These are phyloP conservation scores for Graphiopsis chlorocephala DNA, from an alignment of 2,329 filamentous ascomycete species.

Conservation along the genomic window DNA sequence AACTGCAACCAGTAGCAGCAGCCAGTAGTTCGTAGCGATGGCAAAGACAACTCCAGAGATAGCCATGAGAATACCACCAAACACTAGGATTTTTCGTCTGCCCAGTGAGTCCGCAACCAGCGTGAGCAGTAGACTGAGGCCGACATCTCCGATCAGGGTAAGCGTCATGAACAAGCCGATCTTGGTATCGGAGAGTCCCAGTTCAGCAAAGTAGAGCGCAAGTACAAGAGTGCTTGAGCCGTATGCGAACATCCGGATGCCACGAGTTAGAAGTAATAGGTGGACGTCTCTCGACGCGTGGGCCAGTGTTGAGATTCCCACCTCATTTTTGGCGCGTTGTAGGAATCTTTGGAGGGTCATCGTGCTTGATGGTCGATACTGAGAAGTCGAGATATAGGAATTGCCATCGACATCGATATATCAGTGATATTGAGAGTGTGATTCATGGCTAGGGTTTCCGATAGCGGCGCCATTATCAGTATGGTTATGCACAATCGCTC, in stretches of 20 bases:
- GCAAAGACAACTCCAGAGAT: constrained; percentile 32
- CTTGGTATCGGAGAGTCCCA: constrained; percentile 29
- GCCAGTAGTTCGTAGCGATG: constrained; percentile 26
- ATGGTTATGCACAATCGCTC: not conserved
- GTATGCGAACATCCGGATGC: constrained; percentile 61
- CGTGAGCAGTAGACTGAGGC: constrained; percentile 31
- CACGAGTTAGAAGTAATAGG: constrained; percentile 35
- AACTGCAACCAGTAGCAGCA: constrained; percentile 33
- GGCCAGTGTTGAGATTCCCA: constrained; percentile 47
- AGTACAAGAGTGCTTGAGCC: constrained; percentile 43
- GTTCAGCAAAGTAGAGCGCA: constrained; percentile 30
- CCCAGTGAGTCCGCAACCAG: constrained; percentile 32
- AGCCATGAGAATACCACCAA: constrained; percentile 31
- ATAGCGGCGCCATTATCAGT: not conserved
- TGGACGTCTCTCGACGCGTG: constrained; percentile 51
- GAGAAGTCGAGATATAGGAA: not conserved
- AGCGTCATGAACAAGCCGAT: constrained; percentile 38
- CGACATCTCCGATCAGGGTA: constrained; percentile 33
- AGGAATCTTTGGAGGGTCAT: not conserved
- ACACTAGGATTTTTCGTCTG: constrained; percentile 28
- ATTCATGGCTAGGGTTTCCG: not conserved
- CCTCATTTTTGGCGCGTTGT: constrained; percentile 34
- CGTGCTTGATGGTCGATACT: not conserved
- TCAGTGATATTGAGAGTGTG: not conserved
- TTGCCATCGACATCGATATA: not conserved